A percentile compares a stretch with the other conserved stretches of the same genome.
Evolutionary conservation across 805 yeast genomes (phyloP).

Genomic region (Cephaloascus fragrans): DNA sequence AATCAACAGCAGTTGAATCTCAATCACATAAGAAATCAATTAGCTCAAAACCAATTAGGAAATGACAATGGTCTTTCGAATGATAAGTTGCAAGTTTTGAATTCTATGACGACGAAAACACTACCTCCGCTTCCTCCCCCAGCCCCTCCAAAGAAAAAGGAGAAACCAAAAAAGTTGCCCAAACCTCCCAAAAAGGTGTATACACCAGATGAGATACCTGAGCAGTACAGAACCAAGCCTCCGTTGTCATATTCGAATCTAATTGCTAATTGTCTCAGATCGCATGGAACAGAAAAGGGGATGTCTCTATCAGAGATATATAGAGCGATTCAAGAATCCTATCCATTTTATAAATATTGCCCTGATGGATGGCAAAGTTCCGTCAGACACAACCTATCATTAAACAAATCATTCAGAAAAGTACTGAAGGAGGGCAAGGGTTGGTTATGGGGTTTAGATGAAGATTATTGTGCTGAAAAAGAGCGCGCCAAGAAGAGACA

Average conservation of each 20-base stretch:
- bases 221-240: slow-evolving; percentile 79
- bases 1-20: too few relatives aligned
- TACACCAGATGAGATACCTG: slow-evolving; percentile 79
- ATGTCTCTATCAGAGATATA: slow-evolving; percentile 79
- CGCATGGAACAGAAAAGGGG: slow-evolving; percentile 58
- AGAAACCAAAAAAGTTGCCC: slow-evolving; percentile 34
- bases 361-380: slow-evolving; percentile 98
- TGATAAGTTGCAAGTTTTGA: background rate
- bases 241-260: slow-evolving; percentile 70
- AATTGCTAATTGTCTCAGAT: slow-evolving; percentile 69
- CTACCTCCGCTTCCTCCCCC: slow-evolving; percentile 15
- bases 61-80: too few relatives aligned
- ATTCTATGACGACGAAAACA: background rate
- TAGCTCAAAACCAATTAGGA: too few relatives aligned
- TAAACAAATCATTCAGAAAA: slow-evolving; percentile 77
- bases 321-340: slow-evolving; percentile 75
- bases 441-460: slow-evolving; percentile 92
- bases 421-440: slow-evolving; percentile 86
- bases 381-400: slow-evolving; percentile 79
- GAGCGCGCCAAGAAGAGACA: slow-evolving; percentile 65
- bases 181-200: slow-evolving; percentile 54
- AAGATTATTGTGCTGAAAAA: slow-evolving; percentile 70
- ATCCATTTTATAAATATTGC: slow-evolving; percentile 88
- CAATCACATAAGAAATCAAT: too few relatives aligned
- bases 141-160: slow-evolving; percentile 19